Conservation (phyloP, 306 rosid species). For the Hippophae tibetana region DNA sequence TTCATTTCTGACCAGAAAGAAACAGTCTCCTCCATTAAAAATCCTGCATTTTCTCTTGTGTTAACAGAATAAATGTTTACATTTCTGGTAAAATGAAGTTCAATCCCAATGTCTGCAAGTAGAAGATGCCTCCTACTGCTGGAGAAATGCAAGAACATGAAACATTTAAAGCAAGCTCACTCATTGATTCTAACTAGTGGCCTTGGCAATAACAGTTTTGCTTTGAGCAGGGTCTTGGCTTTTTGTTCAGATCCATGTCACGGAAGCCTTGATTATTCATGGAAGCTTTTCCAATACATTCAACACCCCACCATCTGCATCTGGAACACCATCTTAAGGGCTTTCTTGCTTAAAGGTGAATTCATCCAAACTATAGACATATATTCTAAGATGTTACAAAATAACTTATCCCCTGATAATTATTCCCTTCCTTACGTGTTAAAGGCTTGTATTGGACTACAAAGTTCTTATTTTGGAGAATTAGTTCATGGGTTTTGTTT, state of each 20-base stretch:
- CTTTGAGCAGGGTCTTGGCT: constrained; percentile 52
- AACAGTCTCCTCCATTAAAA: no score
- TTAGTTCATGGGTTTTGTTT: constrained; percentile 46
- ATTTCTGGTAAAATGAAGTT: not conserved
- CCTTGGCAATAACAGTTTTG: constrained; percentile 37
- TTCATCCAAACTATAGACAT: constrained; percentile 22
- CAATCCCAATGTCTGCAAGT: constrained; percentile 26
- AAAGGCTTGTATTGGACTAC: constrained; percentile 41
- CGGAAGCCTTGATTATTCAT: constrained; percentile 36
- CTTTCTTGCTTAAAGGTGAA: constrained; percentile 28
- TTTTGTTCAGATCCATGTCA: constrained; percentile 45
- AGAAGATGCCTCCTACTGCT: constrained; percentile 44
- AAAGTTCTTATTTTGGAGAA: constrained; percentile 22
- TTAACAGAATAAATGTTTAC: not conserved
- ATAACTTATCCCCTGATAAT: constrained; percentile 37
- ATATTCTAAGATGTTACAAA: constrained; percentile 30
- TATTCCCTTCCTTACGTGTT: constrained; percentile 62
- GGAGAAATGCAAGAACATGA: constrained; percentile 57
- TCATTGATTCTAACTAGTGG: constrained; percentile 48
- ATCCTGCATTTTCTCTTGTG: no score
- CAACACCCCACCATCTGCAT: constrained; percentile 54
- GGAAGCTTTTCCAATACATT: constrained; percentile 44
- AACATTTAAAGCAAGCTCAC: constrained; percentile 62
- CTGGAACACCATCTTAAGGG: constrained; percentile 51
- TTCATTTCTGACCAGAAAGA: no score